Percentiles rank a stretch among this genome's conserved stretches.
Conservation (phyloP, 139 green algal genomes). For the Astrephomene gubernaculifera region DNA sequence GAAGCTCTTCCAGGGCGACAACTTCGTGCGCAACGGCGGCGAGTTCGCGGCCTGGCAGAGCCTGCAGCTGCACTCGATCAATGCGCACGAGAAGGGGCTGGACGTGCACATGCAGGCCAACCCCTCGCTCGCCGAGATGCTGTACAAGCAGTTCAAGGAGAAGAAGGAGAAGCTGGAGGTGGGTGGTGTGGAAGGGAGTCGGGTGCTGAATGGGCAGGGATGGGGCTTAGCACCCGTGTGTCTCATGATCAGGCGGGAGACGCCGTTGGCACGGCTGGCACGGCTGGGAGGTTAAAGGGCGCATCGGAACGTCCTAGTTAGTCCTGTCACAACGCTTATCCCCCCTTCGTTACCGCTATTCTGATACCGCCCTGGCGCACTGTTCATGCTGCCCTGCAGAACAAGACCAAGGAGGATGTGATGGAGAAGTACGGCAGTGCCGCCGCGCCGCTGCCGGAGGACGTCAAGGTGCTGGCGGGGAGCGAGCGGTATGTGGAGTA, state of each 20-base stretch:
- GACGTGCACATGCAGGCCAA: constrained; percentile 86
- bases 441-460: constrained; percentile 61
- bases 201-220: no score
- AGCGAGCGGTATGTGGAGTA: constrained; percentile 98
- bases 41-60: constrained; percentile 84
- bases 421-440: constrained; percentile 92
- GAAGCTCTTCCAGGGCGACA: constrained; percentile 92
- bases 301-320: no score
- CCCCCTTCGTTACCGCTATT: no score
- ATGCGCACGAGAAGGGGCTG: constrained; percentile 85
- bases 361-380: no score
- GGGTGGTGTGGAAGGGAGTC: no score
- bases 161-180: constrained; percentile 90
- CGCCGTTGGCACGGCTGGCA: no score
- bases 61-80: constrained; percentile 89
- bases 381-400: not conserved
- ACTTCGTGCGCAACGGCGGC: constrained; percentile 90
- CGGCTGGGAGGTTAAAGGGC: no score
- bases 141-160: constrained; percentile 90
- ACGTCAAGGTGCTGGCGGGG: constrained; percentile 75
- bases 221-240: not conserved
- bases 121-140: constrained; percentile 91
- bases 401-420: constrained; percentile 75
- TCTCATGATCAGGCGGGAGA: no score
- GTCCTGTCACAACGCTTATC: no score